A percentile compares a stretch with the other conserved stretches of the same genome.
Conservation (phyloP, 768 basidiomycete genomes). For the Floccularia luteovirens region DNA sequence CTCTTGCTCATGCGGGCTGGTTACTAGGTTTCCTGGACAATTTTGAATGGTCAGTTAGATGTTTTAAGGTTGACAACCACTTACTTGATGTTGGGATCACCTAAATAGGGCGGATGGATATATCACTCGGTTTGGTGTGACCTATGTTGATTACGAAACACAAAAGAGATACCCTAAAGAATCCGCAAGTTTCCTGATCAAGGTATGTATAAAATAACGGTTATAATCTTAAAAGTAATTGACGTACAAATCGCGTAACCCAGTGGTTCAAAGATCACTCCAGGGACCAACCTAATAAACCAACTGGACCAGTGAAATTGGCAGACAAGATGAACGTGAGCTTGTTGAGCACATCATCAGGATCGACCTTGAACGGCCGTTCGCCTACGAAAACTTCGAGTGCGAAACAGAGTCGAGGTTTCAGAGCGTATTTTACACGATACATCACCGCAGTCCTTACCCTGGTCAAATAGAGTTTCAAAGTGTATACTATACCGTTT, state of each 20-base stretch:
- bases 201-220: slow-evolving; percentile 20
- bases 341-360: slow-evolving; percentile 16
- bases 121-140: slow-evolving; percentile 58
- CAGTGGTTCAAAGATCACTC: slow-evolving; percentile 37
- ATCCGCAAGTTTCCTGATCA: slow-evolving; percentile 42
- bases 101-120: slow-evolving; percentile 71
- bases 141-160: slow-evolving; percentile 60
- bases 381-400: slow-evolving; percentile 4
- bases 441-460: slow-evolving; percentile 16
- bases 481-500: no score
- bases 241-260: no score
- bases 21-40: slow-evolving; percentile 53
- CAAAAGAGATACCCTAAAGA: slow-evolving; percentile 59
- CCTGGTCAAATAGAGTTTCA: slow-evolving; percentile 14
- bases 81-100: no score
- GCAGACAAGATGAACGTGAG: slow-evolving; percentile 13
- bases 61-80: not conserved
- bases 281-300: slow-evolving; percentile 2
- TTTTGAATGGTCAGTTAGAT: slow-evolving; percentile 46
- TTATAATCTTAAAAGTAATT: no score
- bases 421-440: slow-evolving; percentile 15
- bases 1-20: slow-evolving; percentile 36
- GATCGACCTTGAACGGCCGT: slow-evolving; percentile 10
- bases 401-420: slow-evolving; percentile 9
- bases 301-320: slow-evolving; percentile 1